Conservation (phyloP, 495 filamentous ascomycete species). For the Diplogelasinospora grovesii region DNA sequence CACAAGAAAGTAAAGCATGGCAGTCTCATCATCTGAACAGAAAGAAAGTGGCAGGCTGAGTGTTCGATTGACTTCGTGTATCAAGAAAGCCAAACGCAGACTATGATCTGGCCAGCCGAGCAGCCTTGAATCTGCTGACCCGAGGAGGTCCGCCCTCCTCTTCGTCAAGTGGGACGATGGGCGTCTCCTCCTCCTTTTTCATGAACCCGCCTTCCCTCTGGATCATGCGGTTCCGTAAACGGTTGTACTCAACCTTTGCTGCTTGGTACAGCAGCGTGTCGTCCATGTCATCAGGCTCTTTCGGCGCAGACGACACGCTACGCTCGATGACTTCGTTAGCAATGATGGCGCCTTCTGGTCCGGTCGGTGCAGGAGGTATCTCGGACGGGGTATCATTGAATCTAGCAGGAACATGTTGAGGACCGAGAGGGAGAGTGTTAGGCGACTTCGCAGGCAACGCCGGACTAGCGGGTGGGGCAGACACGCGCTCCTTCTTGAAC, state of each 20-base stretch:
- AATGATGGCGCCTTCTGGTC: slow-evolving; percentile 51
- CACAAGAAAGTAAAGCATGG: too few species aligned
- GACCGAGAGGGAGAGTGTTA: slow-evolving; percentile 22
- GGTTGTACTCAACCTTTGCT: slow-evolving; percentile 73
- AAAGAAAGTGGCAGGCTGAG: slow-evolving; percentile 4
- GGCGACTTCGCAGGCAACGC: background rate
- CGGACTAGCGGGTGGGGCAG: slow-evolving; percentile 4
- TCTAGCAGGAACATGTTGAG: slow-evolving; percentile 22
- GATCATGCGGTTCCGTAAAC: slow-evolving; percentile 71
- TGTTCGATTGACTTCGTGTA: slow-evolving; percentile 19
- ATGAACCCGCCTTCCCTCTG: slow-evolving; percentile 71
- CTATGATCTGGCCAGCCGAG: slow-evolving; percentile 52
- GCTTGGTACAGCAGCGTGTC: slow-evolving; percentile 65
- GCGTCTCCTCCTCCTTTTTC: slow-evolving; percentile 55
- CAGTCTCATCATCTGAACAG: background rate
- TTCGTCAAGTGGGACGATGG: slow-evolving; percentile 55
- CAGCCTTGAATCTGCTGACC: slow-evolving; percentile 85
- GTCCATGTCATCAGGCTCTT: slow-evolving; percentile 68
- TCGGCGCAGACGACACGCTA: slow-evolving; percentile 25
- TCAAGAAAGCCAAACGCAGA: background rate
- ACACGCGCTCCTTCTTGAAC: slow-evolving; percentile 36
- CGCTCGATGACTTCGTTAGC: slow-evolving; percentile 60
- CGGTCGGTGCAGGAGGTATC: slow-evolving; percentile 33
- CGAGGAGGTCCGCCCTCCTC: slow-evolving; percentile 59
- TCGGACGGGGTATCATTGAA: slow-evolving; percentile 10